Percentiles rank a stretch among this genome's conserved stretches.
phyloP scores from a whole-genome alignment of 805 yeast species.

The Phaffomyces opuntiae region DNA sequence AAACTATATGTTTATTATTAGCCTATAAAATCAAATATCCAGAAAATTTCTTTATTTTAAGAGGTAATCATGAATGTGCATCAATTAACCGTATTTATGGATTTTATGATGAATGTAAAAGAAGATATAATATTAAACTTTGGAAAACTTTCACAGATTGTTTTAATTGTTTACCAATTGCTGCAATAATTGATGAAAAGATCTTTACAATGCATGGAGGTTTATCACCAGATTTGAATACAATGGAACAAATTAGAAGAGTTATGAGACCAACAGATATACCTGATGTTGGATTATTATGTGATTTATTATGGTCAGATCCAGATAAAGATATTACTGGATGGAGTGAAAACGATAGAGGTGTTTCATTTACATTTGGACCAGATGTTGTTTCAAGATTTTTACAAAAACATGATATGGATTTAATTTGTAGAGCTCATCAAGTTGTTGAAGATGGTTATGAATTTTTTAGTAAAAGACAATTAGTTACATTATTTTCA shows the following conservation, averaged over 20 bases:
- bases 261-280: conserved; percentile 99
- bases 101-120: conserved; percentile 95
- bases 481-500: conserved; percentile 87
- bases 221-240: conserved; percentile 90
- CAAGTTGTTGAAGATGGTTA: conserved; percentile 99
- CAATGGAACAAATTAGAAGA: conserved; percentile 98
- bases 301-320: conserved; percentile 97
- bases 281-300: conserved; percentile 93
- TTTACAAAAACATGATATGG: conserved; percentile 96
- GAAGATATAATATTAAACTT: conserved; percentile 95
- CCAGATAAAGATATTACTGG: conserved; percentile 98
- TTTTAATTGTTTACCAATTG: conserved; percentile 96
- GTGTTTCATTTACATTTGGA: conserved; percentile 99
- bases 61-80: conserved; percentile 99
- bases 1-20: conserved; percentile 86
- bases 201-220: conserved; percentile 99
- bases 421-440: conserved; percentile 96
- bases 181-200: conserved; percentile 96
- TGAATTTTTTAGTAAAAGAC: conserved; percentile 94
- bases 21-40: conserved; percentile 98
- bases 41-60: conserved; percentile 90
- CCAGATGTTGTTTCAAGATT: conserved; percentile 97
- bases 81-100: conserved; percentile 97
- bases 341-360: conserved; percentile 98
- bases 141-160: conserved; percentile 99